phyloP scores from a whole-genome alignment of 495 filamentous ascomycete genomes.

The Aspergillus incahuasiensis region DNA sequence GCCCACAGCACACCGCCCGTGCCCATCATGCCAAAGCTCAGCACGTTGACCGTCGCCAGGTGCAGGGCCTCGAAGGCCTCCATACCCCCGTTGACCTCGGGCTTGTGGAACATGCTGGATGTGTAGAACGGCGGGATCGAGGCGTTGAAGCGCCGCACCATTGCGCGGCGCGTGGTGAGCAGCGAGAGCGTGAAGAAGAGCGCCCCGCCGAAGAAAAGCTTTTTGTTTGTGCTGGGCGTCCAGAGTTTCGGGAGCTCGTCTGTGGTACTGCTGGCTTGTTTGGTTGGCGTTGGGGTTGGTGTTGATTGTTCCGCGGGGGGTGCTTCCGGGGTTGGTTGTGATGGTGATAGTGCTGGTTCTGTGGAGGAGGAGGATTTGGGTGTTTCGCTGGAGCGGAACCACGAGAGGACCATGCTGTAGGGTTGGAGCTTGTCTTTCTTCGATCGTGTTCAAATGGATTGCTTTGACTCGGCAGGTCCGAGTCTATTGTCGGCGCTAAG shows the following conservation, averaged over 20 bases:
- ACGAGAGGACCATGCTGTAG: constrained; percentile 10
- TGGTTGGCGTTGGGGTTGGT: constrained; percentile 5
- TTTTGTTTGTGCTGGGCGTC: constrained; percentile 30
- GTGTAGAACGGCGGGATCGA: constrained; percentile 63
- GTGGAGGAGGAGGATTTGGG: not conserved
- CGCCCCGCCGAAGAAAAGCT: constrained; percentile 66
- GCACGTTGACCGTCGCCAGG: constrained; percentile 76
- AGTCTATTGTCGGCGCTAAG: not conserved
- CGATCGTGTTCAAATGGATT: not conserved
- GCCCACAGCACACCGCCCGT: constrained; percentile 64
- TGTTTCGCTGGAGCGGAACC: constrained; percentile 14
- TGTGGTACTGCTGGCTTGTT: constrained; percentile 3
- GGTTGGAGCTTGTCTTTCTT: not conserved
- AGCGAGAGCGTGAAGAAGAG: constrained; percentile 67
- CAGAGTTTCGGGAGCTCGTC: constrained; percentile 14
- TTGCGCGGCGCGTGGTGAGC: constrained; percentile 64
- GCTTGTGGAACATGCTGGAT: constrained; percentile 43
- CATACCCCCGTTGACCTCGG: constrained; percentile 48
- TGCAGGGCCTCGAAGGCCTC: constrained; percentile 76
- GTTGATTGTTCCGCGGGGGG: not conserved
- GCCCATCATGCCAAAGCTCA: constrained; percentile 63
- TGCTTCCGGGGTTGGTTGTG: constrained; percentile 3
- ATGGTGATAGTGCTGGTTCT: constrained; percentile 5
- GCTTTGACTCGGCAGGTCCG: not conserved
- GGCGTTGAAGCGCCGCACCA: constrained; percentile 48